These are phyloP conservation scores for Arctostaphylos glauca DNA, from an alignment of 148 eudicot species.

Conservation along the genomic window DNA sequence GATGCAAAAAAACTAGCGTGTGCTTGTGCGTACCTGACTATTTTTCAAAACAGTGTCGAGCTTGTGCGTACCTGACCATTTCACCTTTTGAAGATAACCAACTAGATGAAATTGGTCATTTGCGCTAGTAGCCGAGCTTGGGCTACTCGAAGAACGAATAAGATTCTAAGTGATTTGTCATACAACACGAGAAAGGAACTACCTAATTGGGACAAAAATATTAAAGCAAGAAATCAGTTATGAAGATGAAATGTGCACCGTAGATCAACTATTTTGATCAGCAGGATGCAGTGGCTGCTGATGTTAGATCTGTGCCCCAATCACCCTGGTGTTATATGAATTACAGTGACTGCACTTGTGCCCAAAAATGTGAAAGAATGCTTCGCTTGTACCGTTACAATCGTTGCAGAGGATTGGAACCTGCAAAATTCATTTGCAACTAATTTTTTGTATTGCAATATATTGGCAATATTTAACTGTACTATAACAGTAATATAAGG, in stretches of 20 bases:
- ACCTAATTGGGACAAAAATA: neutral
- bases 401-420: conserved; percentile 77
- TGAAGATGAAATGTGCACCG: neutral
- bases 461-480: neutral
- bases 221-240: neutral
- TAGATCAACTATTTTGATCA: conserved; percentile 16
- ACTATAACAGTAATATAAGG: neutral
- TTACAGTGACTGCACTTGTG: conserved; percentile 76
- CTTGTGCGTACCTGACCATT: neutral
- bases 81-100: neutral
- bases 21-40: too few species aligned
- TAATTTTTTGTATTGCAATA: neutral
- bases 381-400: conserved; percentile 60
- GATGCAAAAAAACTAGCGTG: too few species aligned
- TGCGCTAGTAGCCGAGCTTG: neutral
- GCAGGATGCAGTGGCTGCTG: conserved; percentile 18
- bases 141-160: neutral
- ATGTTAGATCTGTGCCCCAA: conserved; percentile 20
- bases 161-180: neutral
- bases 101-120: neutral
- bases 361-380: conserved; percentile 70
- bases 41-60: neutral
- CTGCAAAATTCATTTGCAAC: conserved; percentile 32
- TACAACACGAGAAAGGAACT: neutral
- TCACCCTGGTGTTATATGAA: conserved; percentile 80